A percentile compares a stretch with the other conserved stretches of the same genome.
phyloP scores from a whole-genome alignment of 1,284 basidiomycete genomes.

The Puccinia polysora region DNA sequence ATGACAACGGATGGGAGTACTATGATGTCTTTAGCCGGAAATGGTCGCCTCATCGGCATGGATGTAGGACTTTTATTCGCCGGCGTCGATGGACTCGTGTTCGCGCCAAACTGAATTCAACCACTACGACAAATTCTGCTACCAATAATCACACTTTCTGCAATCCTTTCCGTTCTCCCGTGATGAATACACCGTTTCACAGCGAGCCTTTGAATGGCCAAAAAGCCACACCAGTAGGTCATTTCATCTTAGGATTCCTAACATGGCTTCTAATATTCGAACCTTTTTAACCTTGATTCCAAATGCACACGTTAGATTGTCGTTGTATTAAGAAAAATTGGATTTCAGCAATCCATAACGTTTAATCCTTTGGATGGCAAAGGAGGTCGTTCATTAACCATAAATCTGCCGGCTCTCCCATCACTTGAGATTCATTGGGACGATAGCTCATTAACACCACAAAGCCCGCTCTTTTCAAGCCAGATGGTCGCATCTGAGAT shows the following conservation, averaged over 20 bases:
- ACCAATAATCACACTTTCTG: background rate
- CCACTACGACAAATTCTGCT: background rate
- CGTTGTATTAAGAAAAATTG: background rate
- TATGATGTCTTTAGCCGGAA: constrained; percentile 24
- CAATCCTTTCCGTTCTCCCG: background rate
- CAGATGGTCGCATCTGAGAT: background rate
- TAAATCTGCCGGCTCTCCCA: background rate
- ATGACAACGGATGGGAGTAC: constrained; percentile 37
- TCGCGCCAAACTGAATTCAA: constrained; percentile 3
- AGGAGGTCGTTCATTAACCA: background rate
- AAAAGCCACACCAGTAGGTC: background rate
- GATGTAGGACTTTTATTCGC: constrained; percentile 30
- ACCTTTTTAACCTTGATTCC: background rate
- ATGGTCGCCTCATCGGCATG: constrained; percentile 8
- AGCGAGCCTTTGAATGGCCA: background rate
- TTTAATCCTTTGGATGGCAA: background rate
- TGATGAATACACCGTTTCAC: background rate
- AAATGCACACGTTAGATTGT: background rate
- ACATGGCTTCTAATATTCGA: no score
- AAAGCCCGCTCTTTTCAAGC: constrained; percentile 7
- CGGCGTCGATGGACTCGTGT: constrained; percentile 27
- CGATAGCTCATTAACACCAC: background rate
- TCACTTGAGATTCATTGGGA: background rate
- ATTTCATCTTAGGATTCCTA: no score
- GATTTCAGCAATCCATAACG: background rate